A percentile compares a stretch with the other conserved stretches of the same genome.
Conservation (phyloP, 257 asterid species). For the Penstemon newberryi region DNA sequence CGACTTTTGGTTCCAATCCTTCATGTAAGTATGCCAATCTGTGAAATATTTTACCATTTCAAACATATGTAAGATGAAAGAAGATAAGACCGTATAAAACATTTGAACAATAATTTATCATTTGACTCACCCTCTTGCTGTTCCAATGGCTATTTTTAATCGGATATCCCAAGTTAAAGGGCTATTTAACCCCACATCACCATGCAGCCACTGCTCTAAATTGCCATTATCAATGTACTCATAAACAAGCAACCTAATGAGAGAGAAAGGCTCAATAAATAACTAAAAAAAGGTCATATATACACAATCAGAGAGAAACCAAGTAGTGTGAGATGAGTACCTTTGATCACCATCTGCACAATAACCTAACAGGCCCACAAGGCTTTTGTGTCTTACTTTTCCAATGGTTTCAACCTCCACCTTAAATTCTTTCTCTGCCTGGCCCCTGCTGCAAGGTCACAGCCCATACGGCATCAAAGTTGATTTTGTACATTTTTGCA, state of each 20-base stretch:
- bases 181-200: conserved; percentile 83
- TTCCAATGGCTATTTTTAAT: conserved; percentile 83
- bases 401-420: conserved; percentile 99
- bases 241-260: conserved; percentile 77
- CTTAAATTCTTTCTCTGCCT: conserved; percentile 91
- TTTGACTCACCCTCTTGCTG: conserved; percentile 83
- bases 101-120: neutral
- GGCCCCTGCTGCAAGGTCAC: conserved; percentile 61
- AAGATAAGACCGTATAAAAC: neutral
- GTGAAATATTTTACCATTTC: conserved; percentile 10
- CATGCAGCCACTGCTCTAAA: conserved; percentile 97
- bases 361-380: conserved; percentile 81
- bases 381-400: conserved; percentile 92
- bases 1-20: conserved; percentile 96
- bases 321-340: conserved; percentile 34
- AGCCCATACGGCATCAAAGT: conserved; percentile 7
- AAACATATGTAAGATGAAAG: neutral
- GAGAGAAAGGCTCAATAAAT: conserved; percentile 19
- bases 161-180: conserved; percentile 95
- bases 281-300: conserved; percentile 6
- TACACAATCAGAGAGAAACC: conserved; percentile 13
- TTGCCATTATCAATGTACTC: conserved; percentile 93
- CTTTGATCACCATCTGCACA: conserved; percentile 92
- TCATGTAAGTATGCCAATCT: conserved; percentile 97
- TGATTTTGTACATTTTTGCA: neutral